Evolutionary conservation across 208 protist species (phyloP).

Genomic region (Angomonas ambiguus): DNA sequence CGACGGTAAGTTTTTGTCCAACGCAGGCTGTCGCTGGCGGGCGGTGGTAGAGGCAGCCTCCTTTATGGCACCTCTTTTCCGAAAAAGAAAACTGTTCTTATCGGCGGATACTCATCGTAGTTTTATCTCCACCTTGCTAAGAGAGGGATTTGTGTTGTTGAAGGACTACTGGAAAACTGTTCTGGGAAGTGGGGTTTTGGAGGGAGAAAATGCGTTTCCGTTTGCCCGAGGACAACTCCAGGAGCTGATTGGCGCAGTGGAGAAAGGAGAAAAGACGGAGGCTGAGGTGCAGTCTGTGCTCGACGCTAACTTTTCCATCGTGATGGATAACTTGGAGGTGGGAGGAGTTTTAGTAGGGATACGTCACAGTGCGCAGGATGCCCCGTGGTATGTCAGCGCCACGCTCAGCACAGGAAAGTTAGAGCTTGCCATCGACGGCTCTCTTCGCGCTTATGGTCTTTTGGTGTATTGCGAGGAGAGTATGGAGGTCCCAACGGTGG

Average conservation of each 20-base stretch:
- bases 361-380: slow-evolving; percentile 12
- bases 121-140: slow-evolving; percentile 55
- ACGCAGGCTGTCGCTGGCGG: slow-evolving; percentile 80
- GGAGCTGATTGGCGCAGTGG: slow-evolving; percentile 24
- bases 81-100: slow-evolving; percentile 56
- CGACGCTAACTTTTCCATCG: slow-evolving; percentile 19
- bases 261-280: slow-evolving; percentile 9
- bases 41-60: slow-evolving; percentile 75
- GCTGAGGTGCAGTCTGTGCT: slow-evolving; percentile 15
- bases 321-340: slow-evolving; percentile 40
- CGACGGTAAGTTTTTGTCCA: slow-evolving; percentile 63
- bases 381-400: slow-evolving; percentile 73
- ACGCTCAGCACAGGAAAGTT: slow-evolving; percentile 77
- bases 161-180: slow-evolving; percentile 65
- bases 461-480: slow-evolving; percentile 64
- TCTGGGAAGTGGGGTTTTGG: slow-evolving; percentile 25
- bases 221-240: slow-evolving; percentile 36
- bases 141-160: slow-evolving; percentile 64
- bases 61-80: slow-evolving; percentile 52
- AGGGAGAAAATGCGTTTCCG: slow-evolving; percentile 15
- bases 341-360: slow-evolving; percentile 67
- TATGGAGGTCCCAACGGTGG: neutral
- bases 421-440: slow-evolving; percentile 77
- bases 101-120: slow-evolving; percentile 25
- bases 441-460: slow-evolving; percentile 71